Percentiles rank a stretch among this genome's conserved stretches.
Evolutionary conservation across 805 yeast species (phyloP).

Genomic region (Saccharomycopsis vini): DNA sequence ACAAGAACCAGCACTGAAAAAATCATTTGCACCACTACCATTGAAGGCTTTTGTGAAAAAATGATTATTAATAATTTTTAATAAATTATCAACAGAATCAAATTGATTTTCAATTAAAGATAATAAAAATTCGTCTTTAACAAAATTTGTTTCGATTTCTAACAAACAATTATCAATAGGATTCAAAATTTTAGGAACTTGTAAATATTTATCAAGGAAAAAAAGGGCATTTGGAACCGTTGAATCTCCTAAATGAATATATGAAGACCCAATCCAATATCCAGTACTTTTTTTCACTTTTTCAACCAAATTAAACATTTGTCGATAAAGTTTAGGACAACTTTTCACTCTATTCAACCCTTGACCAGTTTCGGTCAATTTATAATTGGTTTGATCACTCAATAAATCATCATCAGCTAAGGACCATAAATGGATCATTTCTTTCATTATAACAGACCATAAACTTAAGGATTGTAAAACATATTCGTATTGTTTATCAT

Average conservation of each 20-base stretch:
- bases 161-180: constrained; percentile 57
- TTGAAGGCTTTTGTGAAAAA: constrained; percentile 56
- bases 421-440: constrained; percentile 70
- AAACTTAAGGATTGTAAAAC: constrained; percentile 65
- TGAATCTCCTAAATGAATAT: constrained; percentile 73
- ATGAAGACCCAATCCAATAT: constrained; percentile 73
- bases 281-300: constrained; percentile 56
- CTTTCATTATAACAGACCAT: constrained; percentile 73
- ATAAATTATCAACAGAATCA: constrained; percentile 44
- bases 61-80: constrained; percentile 34
- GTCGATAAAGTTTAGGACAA: constrained; percentile 59
- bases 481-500: constrained; percentile 62
- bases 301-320: constrained; percentile 61
- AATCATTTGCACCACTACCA: constrained; percentile 79
- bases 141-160: constrained; percentile 43
- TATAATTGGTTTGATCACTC: constrained; percentile 42
- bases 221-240: constrained; percentile 79
- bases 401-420: constrained; percentile 67
- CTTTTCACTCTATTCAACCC: constrained; percentile 71
- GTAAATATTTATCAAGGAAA: constrained; percentile 71
- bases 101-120: constrained; percentile 51
- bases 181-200: constrained; percentile 66
- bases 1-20: constrained; percentile 77
- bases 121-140: constrained; percentile 38
- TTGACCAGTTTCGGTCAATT: constrained; percentile 66